Evolutionary conservation across 805 yeast genomes (phyloP).

Genomic region (Komagataella pseudopastoris): DNA sequence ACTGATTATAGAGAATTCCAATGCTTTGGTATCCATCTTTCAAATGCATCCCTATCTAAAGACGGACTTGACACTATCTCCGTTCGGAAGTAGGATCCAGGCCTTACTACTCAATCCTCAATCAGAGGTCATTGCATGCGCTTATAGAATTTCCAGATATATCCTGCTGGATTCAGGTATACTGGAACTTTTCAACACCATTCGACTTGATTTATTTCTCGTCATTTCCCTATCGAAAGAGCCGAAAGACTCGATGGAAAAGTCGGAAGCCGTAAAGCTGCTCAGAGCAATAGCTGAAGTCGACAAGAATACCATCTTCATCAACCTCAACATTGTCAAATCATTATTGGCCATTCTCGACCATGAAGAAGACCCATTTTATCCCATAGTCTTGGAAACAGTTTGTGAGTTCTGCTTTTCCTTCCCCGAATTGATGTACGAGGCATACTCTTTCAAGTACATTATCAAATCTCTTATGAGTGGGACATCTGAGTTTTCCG

Average conservation of each 20-base stretch:
- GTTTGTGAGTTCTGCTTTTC: slow-evolving; percentile 34
- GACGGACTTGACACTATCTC: slow-evolving; percentile 47
- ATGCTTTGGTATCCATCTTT: slow-evolving; percentile 47
- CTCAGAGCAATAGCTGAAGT: slow-evolving; percentile 48
- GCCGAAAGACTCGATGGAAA: slow-evolving; percentile 34
- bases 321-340: slow-evolving; percentile 52
- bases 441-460: slow-evolving; percentile 29
- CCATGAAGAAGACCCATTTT: slow-evolving; percentile 34
- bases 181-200: slow-evolving; percentile 33
- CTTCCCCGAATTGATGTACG: slow-evolving; percentile 25
- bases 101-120: slow-evolving; percentile 39
- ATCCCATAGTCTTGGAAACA: slow-evolving; percentile 37
- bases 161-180: slow-evolving; percentile 43
- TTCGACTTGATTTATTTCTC: slow-evolving; percentile 49
- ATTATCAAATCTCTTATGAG: slow-evolving; percentile 35
- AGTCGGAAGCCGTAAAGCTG: slow-evolving; percentile 66
- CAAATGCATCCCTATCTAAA: slow-evolving; percentile 45
- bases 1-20: slow-evolving; percentile 43
- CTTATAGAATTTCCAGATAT: slow-evolving; percentile 61
- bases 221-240: slow-evolving; percentile 54
- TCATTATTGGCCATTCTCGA: slow-evolving; percentile 55
- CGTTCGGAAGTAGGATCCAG: slow-evolving; percentile 45
- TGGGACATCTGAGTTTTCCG: slow-evolving; percentile 35
- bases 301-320: slow-evolving; percentile 33
- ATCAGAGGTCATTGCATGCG: slow-evolving; percentile 58